Base-by-base conservation (phyloP, 495 filamentous ascomycete species). In the Clohesyomyces aquaticus region DNA sequence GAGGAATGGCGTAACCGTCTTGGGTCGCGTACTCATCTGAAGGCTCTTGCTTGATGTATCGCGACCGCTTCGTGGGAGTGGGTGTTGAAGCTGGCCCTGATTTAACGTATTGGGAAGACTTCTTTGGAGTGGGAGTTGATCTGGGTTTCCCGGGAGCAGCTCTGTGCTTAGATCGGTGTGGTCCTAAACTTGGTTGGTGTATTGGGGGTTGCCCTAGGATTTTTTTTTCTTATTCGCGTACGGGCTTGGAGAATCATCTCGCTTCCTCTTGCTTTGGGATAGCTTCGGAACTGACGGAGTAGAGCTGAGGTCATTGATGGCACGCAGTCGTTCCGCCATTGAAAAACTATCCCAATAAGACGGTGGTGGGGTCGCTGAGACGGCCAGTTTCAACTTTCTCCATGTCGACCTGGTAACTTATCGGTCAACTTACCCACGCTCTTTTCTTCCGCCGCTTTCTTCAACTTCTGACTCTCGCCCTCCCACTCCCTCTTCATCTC, bases 401-500 rank as follows among this genome's bases (percentile, higher is more conserved):
- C 48, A 52, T 19, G 4, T 9, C 48, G 4, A 52, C 4, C 6
- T 4, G 4, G 4, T 4, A 6, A 9, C 52, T 38, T 42, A 55
- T 29, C 52, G 4, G 28, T 55, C 11, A 38, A 26, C 16, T 55
- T 55, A 26, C 19, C 25, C 8, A 3, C 56, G 45, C 25, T 49
- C 21, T 29, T 27, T 22, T 21, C 29, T 23, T 57, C 21, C 3
- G 29, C 28, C 0, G 48, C 38, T 26, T 59, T 73, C 57, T 78
- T 83, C 9, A 76, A 74, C 65, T 79, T 81, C 21, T 75, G 73
- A 26, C 81, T 77, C 6, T 73, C 74, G 57, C 77, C 78, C 4
- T 71, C 67, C 73, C 77, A 84, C 28, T 85, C 77, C 55, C 79
- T 83, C 75, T 77, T 83, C 68, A 85, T 64, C 29, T 79, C 77